phyloP scores from a whole-genome alignment of 768 basidiomycete genomes.

The Trametes gibbosa region DNA sequence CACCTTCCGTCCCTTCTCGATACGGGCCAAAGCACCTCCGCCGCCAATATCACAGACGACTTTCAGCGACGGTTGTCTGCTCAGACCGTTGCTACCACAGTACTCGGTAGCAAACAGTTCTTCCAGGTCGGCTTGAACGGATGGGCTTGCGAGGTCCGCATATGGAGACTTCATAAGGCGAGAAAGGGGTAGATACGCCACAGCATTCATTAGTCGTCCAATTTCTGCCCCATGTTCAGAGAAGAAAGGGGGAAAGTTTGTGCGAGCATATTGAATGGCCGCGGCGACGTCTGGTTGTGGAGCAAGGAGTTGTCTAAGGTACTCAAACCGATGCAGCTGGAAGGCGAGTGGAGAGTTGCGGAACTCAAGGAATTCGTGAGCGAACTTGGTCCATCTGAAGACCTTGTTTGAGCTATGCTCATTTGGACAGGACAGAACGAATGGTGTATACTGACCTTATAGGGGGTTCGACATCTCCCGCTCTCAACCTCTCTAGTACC shows the following conservation, averaged over 20 bases:
- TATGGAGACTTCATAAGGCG: constrained; percentile 72
- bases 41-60: constrained; percentile 94
- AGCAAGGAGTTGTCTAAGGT: constrained; percentile 70
- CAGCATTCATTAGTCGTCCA: constrained; percentile 63
- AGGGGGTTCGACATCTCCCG: constrained; percentile 69
- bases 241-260: constrained; percentile 62
- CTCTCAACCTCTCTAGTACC: constrained; percentile 65
- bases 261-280: constrained; percentile 75
- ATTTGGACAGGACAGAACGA: background rate
- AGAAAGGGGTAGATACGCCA: constrained; percentile 67
- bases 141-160: constrained; percentile 66
- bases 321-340: constrained; percentile 86
- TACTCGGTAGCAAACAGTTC: constrained; percentile 87
- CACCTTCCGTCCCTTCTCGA: constrained; percentile 91
- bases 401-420: background rate
- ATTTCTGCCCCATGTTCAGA: constrained; percentile 61
- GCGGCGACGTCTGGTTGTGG: constrained; percentile 53
- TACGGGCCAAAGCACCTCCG: constrained; percentile 84
- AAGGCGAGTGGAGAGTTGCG: constrained; percentile 86
- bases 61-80: constrained; percentile 80
- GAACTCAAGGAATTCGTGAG: constrained; percentile 61
- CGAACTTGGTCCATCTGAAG: constrained; percentile 72
- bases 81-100: constrained; percentile 84
- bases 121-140: constrained; percentile 74
- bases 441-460: constrained; percentile 53